phyloP scores from a whole-genome alignment of 2,329 filamentous ascomycete genomes.

The Hymenotorrendiella dingleyae region DNA sequence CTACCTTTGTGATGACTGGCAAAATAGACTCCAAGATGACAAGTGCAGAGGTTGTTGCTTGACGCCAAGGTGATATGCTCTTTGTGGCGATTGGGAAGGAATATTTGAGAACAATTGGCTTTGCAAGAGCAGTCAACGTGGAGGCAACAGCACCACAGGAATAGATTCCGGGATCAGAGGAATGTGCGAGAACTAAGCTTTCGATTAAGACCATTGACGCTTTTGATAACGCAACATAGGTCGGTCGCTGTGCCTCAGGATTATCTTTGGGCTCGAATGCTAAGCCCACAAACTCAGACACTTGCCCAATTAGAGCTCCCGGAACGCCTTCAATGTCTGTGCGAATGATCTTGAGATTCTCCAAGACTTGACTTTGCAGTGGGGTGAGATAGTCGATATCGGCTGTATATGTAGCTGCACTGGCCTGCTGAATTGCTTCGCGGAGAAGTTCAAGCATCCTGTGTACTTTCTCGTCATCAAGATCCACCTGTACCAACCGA shows the following conservation, averaged over 20 bases:
- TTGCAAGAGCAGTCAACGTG: conserved; percentile 60
- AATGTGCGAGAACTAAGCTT: conserved; percentile 52
- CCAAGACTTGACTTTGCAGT: conserved; percentile 64
- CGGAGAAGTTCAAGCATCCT: conserved; percentile 68
- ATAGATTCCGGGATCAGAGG: conserved; percentile 62
- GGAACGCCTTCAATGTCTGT: conserved; percentile 61
- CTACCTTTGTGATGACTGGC: conserved; percentile 47
- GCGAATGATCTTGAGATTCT: conserved; percentile 60
- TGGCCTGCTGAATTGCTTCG: conserved; percentile 64
- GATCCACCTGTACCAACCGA: conserved; percentile 58
- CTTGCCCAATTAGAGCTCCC: conserved; percentile 60
- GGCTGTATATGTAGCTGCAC: conserved; percentile 59
- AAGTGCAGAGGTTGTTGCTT: conserved; percentile 67
- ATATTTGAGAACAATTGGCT: conserved; percentile 75
- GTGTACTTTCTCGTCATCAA: conserved; percentile 56
- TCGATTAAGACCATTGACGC: conserved; percentile 68
- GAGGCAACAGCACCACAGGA: conserved; percentile 58
- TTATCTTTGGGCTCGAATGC: conserved; percentile 48
- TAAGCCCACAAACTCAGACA: conserved; percentile 65
- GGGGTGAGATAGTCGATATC: conserved; percentile 70
- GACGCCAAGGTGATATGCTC: conserved; percentile 68
- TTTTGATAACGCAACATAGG: conserved; percentile 86
- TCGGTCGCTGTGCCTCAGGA: conserved; percentile 50
- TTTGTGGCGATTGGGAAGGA: conserved; percentile 67
- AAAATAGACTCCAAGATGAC: conserved; percentile 63